Evolutionary conservation across 2,329 filamentous ascomycete species (phyloP), one percentile per base, ranked within the genome.

Genomic region (Botrytis cinerea): DNA sequence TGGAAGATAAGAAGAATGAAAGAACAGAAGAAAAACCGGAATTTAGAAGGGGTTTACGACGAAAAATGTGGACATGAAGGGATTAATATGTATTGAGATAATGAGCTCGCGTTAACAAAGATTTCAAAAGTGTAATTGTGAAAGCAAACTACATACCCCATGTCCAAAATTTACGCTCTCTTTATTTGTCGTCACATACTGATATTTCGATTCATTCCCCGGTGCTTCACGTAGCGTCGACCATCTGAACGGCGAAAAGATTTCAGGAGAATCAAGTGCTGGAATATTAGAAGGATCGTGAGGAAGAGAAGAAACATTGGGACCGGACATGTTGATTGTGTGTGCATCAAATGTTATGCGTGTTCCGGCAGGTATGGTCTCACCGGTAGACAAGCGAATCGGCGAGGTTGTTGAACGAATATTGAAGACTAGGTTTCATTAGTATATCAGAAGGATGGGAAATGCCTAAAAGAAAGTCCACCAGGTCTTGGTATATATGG

Each of bases 331-430:
- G 16, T 76, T 74, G 2, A 54, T 75, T 70, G 79, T 73, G 74
- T 81, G 81, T 14, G 77, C 75, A 4, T 80, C 80, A 20, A 81
- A 80, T 63, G 71, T 76, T 25, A 84, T 74, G 16, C 73, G 73
- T 10, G 77, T 32, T 38, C n/a, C 18, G 1, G 57, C n/a, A 22
- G 57, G 57, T 8, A 59, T 35, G 6, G 20, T 25, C 6, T 57
- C 35, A 14, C 51, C n/a, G 12, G 48, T 60, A 14, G 57, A 45
- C 14, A 83, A 82, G 4, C 76, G 80, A 60, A 59, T 2, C 14
- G 57, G n/a, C 51, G 51, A 35, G 9, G 54, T 59, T 18, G 51
- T 60, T 43, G 4, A 2, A 28, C 51, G 38, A 3, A 70, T 1
- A 18, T 77, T 78, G 18, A 14, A 4, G 40, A 46, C 78, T 80